phyloP scores from a whole-genome alignment of 805 yeast genomes.

The Starmerella bombicola region DNA sequence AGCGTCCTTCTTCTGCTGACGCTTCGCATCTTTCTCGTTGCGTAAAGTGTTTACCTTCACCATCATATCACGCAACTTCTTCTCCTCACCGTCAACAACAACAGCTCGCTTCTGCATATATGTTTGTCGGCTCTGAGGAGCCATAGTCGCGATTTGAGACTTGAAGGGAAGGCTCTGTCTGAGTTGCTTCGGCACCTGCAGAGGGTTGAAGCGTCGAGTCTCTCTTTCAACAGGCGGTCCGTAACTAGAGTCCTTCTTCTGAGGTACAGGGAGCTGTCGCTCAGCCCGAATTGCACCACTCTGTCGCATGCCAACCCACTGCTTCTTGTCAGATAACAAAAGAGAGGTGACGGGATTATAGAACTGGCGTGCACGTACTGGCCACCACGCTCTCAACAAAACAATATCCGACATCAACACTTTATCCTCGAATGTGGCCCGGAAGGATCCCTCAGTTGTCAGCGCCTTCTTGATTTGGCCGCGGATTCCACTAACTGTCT shows the following conservation, averaged over 20 bases:
- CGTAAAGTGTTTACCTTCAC: slow-evolving; percentile 76
- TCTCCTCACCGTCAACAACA: slow-evolving; percentile 81
- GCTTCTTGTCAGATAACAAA: slow-evolving; percentile 57
- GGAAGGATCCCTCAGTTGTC: slow-evolving; percentile 81
- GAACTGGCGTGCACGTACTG: slow-evolving; percentile 77
- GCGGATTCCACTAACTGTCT: slow-evolving; percentile 92
- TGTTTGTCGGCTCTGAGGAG: slow-evolving; percentile 64
- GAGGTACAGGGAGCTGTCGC: slow-evolving; percentile 50
- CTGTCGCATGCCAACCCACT: slow-evolving; percentile 93
- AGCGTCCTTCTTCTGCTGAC: slow-evolving; percentile 56
- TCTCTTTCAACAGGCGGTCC: slow-evolving; percentile 61
- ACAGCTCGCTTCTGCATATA: slow-evolving; percentile 88
- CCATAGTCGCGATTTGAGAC: slow-evolving; percentile 80
- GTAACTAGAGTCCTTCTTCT: slow-evolving; percentile 40
- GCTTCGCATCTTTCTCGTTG: slow-evolving; percentile 73
- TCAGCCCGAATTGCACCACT: slow-evolving; percentile 90
- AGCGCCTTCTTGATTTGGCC: slow-evolving; percentile 96
- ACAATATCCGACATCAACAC: slow-evolving; percentile 71
- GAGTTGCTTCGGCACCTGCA: slow-evolving; percentile 71
- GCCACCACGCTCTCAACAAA: slow-evolving; percentile 91
- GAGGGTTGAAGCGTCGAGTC: slow-evolving; percentile 74
- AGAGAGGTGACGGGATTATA: slow-evolving; percentile 94
- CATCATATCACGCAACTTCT: slow-evolving; percentile 80
- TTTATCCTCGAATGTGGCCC: slow-evolving; percentile 96
- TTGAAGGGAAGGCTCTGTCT: slow-evolving; percentile 76